phyloP scores from a whole-genome alignment of 179 eudicot genomes.

The Gypsophila paniculata region DNA sequence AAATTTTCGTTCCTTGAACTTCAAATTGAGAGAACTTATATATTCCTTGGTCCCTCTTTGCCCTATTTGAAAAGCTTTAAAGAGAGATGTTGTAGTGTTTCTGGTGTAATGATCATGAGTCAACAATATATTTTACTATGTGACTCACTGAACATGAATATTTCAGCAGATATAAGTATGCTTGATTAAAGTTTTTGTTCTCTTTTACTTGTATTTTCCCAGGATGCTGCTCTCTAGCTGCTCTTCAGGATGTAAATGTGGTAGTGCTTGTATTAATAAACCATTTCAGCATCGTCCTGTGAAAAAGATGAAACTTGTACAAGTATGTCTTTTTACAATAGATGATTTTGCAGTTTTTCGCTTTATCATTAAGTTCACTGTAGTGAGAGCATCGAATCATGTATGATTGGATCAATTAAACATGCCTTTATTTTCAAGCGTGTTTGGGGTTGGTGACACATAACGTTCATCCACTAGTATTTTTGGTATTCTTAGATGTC shows the following conservation, averaged over 20 bases:
- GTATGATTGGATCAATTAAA: neutral
- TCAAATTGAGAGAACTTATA: neutral
- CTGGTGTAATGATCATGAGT: neutral
- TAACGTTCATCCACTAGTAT: neutral
- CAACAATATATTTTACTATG: neutral
- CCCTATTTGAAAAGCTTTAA: neutral
- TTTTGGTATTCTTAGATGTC: neutral
- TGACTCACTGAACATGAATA: neutral
- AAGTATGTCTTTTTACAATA: conserved; percentile 37
- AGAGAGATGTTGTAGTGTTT: neutral
- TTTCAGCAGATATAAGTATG: conserved; percentile 3
- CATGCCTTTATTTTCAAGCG: neutral
- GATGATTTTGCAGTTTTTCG: neutral
- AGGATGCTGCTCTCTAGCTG: conserved; percentile 93
- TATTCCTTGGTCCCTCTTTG: neutral
- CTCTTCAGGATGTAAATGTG: conserved; percentile 89
- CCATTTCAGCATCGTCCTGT: conserved; percentile 77
- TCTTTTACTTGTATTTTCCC: conserved; percentile 13
- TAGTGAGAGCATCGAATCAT: neutral
- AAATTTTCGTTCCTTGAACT: neutral
- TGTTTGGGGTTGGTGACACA: conserved; percentile 7
- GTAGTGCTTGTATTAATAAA: conserved; percentile 72
- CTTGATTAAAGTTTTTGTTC: neutral
- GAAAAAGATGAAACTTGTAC: conserved; percentile 78
- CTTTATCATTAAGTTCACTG: neutral